Evolutionary conservation across 2,329 filamentous ascomycete genomes (phyloP), one percentile per base, ranked within the genome.

Genomic region (Aureobasidium namibiae): DNA sequence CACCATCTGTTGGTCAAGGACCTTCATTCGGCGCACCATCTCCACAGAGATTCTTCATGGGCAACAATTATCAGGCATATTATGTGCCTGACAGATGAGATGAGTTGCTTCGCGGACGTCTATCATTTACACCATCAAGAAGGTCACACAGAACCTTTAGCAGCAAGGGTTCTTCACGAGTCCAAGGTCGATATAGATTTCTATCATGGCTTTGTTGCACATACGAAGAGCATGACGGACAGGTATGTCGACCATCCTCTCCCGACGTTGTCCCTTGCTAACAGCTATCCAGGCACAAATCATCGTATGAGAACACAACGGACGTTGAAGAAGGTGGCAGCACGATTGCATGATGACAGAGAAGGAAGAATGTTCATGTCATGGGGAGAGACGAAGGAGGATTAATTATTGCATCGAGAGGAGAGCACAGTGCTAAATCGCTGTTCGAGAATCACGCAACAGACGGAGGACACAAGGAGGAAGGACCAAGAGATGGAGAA

Each of bases 1-100:
- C 67, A 29, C 69, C 68, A 4, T 68, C 69, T 2, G 64, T 65
- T 13, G 65, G 70, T 7, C 69, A 71, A 29, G 59, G 39, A 48
- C 31, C 50, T 1, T n/a, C 16, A 6, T 60, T 60, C 44, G 59
- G 59, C 41, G 59, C 50, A 13, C 59, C 59, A 4, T 60, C 59
- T 14, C 59, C 59, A 18, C 59, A 41, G 24, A 52, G 42, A 14
- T 56, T 56, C 50, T 49, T 60, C 24, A 26, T 36, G 26, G 39
- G 52, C 6, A 56, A 21, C 29, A 45, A 39, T 13, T 26, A 56
- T 36, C 52, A 39, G 29, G 39, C 52, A 18, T 56, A 44, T 18
- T 56, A 56, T 9, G 39, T 56, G 29, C 39, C 39, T 21, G 39
- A 56, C 52, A 56, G 50, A 54, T 54, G 38, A 52, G 48, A n/a